Percentiles rank a stretch among this genome's conserved stretches.
Conservation (phyloP, 2,329 filamentous ascomycete species). For the Aspergillus sp. region DNA sequence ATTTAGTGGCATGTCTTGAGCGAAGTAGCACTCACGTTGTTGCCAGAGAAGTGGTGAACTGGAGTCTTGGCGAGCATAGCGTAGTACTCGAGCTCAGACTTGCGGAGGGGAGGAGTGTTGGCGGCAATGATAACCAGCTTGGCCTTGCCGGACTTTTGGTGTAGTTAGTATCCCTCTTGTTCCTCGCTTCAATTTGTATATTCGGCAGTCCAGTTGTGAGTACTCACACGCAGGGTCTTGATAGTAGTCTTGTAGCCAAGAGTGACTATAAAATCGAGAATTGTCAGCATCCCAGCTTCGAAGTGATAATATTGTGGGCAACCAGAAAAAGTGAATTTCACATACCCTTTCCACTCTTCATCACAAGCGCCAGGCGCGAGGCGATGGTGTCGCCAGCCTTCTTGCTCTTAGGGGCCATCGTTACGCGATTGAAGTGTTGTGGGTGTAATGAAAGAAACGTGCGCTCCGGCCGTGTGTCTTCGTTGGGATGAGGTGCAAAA, state of each 20-base stretch:
- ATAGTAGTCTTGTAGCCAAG: constrained; percentile 87
- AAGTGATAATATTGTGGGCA: not conserved
- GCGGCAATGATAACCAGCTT: constrained; percentile 95
- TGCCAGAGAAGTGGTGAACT: constrained; percentile 96
- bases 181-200: not conserved
- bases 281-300: not conserved
- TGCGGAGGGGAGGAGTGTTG: constrained; percentile 97
- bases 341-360: constrained; percentile 56
- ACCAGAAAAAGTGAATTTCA: not conserved
- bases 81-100: constrained; percentile 95
- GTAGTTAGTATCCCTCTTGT: constrained; percentile 1
- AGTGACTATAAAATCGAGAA: constrained; percentile 57
- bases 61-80: constrained; percentile 89
- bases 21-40: constrained; percentile 78
- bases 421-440: constrained; percentile 41
- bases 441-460: constrained; percentile 23
- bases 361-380: constrained; percentile 67
- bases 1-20: not conserved
- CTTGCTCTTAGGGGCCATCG: constrained; percentile 66
- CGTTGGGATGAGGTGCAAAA: constrained; percentile 12
- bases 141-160: constrained; percentile 74
- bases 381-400: constrained; percentile 82
- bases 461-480: constrained; percentile 18
- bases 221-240: constrained; percentile 71
- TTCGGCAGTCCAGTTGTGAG: not conserved